phyloP scores from a whole-genome alignment of 371 early-diverging fungal genomes.

The Lichtheimia ramosa region DNA sequence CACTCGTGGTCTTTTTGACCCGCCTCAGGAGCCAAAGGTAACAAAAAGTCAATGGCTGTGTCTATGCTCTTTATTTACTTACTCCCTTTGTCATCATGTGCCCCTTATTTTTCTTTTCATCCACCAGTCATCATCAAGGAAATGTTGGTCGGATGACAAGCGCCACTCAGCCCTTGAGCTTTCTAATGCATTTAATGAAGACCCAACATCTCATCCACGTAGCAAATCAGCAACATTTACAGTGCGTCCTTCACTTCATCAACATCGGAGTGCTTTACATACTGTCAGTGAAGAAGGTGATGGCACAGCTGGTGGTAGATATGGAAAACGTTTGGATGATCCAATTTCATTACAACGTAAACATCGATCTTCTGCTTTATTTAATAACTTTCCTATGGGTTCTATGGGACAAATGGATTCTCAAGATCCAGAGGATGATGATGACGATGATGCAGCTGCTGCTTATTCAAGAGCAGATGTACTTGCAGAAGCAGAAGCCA shows the following conservation, averaged over 20 bases:
- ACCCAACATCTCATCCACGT: constrained; percentile 7
- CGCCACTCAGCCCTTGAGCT: constrained; percentile 12
- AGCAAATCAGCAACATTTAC: constrained; percentile 13
- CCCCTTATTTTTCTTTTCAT: neutral
- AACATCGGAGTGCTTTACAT: constrained; percentile 23
- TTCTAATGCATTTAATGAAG: constrained; percentile 2
- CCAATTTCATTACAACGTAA: constrained; percentile 18
- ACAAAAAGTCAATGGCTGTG: constrained; percentile 1
- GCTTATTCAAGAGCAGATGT: constrained; percentile 35
- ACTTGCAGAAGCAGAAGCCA: constrained; percentile 49
- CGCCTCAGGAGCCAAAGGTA: constrained; percentile 29
- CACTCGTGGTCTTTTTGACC: constrained; percentile 49
- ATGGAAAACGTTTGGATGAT: neutral
- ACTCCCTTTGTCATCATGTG: neutral
- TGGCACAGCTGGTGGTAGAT: neutral
- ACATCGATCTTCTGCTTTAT: constrained; percentile 34
- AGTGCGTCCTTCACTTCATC: neutral
- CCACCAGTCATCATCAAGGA: neutral
- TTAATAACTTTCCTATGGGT: constrained; percentile 33
- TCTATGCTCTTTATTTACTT: neutral
- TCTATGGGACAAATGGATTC: constrained; percentile 2
- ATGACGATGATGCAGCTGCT: constrained; percentile 21
- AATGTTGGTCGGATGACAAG: constrained; percentile 6
- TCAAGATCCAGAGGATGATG: constrained; percentile 1
- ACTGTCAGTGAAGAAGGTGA: constrained; percentile 38